phyloP scores from a whole-genome alignment of 176 grass and related monocot genomes.

The Carex kokanica region DNA sequence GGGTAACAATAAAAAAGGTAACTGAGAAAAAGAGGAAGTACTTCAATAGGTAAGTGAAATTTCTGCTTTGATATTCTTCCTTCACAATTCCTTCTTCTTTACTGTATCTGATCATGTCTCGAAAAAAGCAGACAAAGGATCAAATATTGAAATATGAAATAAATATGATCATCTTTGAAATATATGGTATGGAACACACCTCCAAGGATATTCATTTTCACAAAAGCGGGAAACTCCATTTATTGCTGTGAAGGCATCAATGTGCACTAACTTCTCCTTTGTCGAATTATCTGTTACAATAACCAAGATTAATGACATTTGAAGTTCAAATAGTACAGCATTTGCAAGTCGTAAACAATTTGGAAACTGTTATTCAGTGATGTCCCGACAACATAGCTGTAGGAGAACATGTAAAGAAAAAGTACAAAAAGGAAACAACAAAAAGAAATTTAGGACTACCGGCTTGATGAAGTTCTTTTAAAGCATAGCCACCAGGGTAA shows the following conservation, averaged over 20 bases:
- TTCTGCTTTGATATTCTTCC: conserved; percentile 37
- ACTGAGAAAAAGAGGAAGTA: conserved; percentile 14
- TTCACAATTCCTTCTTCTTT: conserved; percentile 62
- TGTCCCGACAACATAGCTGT: not conserved
- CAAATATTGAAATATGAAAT: not conserved
- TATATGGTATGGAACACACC: conserved; percentile 31
- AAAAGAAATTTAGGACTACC: conserved; percentile 37
- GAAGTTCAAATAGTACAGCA: conserved; percentile 12
- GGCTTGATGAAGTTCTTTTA: conserved; percentile 73
- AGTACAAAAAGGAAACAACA: not conserved
- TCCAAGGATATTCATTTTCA: conserved; percentile 95
- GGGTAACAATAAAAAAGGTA: not conserved
- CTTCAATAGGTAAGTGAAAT: conserved; percentile 90
- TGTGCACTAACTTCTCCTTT: conserved; percentile 71
- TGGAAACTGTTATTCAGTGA: not conserved
- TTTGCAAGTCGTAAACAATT: conserved; percentile 3
- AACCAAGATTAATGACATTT: conserved; percentile 27
- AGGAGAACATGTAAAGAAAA: not conserved
- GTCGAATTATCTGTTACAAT: conserved; percentile 46
- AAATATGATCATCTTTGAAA: not conserved
- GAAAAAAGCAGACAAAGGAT: not conserved
- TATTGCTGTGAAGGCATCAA: conserved; percentile 84
- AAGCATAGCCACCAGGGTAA: conserved; percentile 93
- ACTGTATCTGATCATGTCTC: conserved; percentile 50
- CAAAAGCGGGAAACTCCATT: conserved; percentile 93